Base-by-base conservation (phyloP, 164 flowering plant genomes). In the Stephania cephalantha region DNA sequence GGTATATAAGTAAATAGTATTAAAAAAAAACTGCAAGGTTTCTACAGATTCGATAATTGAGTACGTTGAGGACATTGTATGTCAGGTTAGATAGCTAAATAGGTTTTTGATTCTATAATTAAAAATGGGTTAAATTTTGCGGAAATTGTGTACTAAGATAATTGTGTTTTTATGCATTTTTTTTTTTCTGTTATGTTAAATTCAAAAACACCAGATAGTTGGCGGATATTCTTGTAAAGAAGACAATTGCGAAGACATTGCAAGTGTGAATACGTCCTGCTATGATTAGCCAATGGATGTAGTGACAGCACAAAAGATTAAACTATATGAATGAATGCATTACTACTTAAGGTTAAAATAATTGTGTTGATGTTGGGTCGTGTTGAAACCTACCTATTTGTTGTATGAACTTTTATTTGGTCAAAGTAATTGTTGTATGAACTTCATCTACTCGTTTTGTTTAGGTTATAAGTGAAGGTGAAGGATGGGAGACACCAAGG, bases 401-500 rank as follows among this genome's bases (percentile, higher is more conserved):
- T 61, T 35, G 42, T 9, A 46, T 46, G 13, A 48, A 1, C 31
- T 74, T 8, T 25, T 15, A 30, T 30, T 73, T 4, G 48, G 18
- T 71, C 22, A 12, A 63, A 67, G 18, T 42, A 30, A 9, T 42
- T 42, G 53, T 68, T 9, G 20, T 15, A 69, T 55, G 48, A 30
- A 53, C 2, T 42, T 75, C 48, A 22, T 46, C 55, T 70, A 9
- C 9, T 1, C 64, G 48, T 42, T 71, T 70, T 81, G 46, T 46
- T 69, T 76, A 95, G 99, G 88, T 91, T 45, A 74, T 88, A 72
- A 71, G 79, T 71, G 99, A 93, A 79, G 99, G 97, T 25, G 86
- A 88, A 78, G 97, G 98, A 20, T 95, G 99, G 99, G 99, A 95
- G 85, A 78, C 92, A 63, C 99, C 99, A 44, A 86, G 98, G 79